Evolutionary conservation across 345 rosid genomes (phyloP), one percentile per base, ranked within the genome.

Genomic region (Punica granatum): DNA sequence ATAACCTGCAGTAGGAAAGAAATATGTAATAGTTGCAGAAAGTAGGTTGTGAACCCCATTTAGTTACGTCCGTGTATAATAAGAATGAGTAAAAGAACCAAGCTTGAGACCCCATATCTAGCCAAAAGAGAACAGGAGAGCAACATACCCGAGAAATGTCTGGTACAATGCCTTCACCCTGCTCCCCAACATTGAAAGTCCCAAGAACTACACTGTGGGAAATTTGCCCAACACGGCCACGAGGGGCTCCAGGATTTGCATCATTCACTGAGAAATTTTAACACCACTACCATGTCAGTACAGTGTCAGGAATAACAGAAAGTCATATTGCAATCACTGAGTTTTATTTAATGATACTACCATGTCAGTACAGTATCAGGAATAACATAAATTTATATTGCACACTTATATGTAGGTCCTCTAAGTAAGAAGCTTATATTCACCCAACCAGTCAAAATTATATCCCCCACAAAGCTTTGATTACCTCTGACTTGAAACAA

Each of bases 171-270:
- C 85, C 87, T 77, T 89, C 92, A 67, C 86, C 83, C 79, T 88
- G 92, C 70, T 89, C 98, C 70, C 90, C 91, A 78, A 86, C 83
- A 79, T 89, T 90, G 74, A 81, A 82, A 58, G 85, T 75, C 65
- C 97, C 96, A 70, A 90, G 94, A 83, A 90, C 87, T 33, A 89
- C 88, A 74, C 91, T 86, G 69, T 90, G 98, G 26, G 96, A 86
- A 72, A 89, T 81, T 67, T 87, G 97, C 64, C 86, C 88, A 49
- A 77, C 62, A 36, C 89, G 87, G 70, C 74, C 78, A 69, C 84
- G 86, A 26, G 85, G 79, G 62, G 73, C 79, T 68, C 86, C 87
- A 69, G 84, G 73, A 77, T 72, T 74, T 59, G 76, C 67, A 74
- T 83, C 85, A 73, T 67, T 80, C 68, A 83, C 98, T 93, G 87